Conservation (phyloP, 1,139 yeast species). For the Schwanniomyces etchellsii region DNA sequence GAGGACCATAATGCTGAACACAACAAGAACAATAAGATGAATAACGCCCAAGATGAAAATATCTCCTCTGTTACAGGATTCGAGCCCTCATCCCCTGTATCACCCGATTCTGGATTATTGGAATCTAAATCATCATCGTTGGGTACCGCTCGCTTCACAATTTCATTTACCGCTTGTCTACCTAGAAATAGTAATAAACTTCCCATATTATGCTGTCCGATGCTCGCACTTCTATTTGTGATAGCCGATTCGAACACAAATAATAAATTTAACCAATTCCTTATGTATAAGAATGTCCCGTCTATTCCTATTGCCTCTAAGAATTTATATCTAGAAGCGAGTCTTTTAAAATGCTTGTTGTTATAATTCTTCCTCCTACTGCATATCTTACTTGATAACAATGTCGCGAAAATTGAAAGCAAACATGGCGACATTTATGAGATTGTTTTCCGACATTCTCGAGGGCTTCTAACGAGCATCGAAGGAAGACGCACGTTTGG, state of each 20-base stretch:
- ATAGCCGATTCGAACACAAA: background rate
- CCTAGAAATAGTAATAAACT: conserved; percentile 23
- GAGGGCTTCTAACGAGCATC: no score
- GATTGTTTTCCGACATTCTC: no score
- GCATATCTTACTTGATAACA: no score
- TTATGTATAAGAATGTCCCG: no score
- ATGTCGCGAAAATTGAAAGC: no score
- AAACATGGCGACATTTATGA: no score
- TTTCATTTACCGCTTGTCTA: conserved; percentile 9
- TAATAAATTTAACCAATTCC: no score
- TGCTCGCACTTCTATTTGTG: background rate
- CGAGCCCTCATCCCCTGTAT: conserved; percentile 60
- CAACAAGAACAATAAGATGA: conserved; percentile 72
- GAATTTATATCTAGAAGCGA: no score
- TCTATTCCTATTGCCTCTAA: no score
- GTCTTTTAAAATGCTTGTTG: no score
- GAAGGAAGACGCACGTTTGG: no score
- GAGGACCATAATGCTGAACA: conserved; percentile 94
- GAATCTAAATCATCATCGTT: conserved; percentile 27
- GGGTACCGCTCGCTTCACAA: conserved; percentile 26
- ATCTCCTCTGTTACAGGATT: conserved; percentile 96
- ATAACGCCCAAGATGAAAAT: conserved; percentile 94
- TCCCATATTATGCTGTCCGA: conserved; percentile 21
- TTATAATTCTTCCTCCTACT: no score
- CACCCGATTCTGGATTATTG: conserved; percentile 42